Evolutionary conservation across 1,284 basidiomycete species (phyloP), one percentile per base, ranked within the genome.

Genomic region (Cerioporus squamosus): DNA sequence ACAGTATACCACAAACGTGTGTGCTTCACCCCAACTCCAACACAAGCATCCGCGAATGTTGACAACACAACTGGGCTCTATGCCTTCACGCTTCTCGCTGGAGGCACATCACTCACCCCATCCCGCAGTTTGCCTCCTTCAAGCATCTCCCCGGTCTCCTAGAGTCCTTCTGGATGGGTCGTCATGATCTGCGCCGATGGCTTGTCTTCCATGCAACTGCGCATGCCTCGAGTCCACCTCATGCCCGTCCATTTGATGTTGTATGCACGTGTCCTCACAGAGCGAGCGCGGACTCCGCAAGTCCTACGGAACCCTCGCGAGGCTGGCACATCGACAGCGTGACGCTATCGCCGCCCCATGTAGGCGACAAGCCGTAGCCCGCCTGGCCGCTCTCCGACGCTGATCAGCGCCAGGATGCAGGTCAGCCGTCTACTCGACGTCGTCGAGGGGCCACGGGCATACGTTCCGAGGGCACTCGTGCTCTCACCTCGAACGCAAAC

Each of bases 181-280:
- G 29, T 23, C 18, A 17, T 43, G 60, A 61, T 61, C 56, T 58
- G 55, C 59, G 48, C 48, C 44, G 46, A 36, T 18, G 47, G 45
- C 47, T 53, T 23, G 47, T 39, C 31, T 36, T 38, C 23, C 47
- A 55, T 20, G 47, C 55, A 52, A 54, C 51, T 44, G 60, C n/a
- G n/a, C n/a, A n/a, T n/a, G n/a, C 62, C 62, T 63, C 62, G 56
- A 47, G 62, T 54, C 17, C 20, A 20, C 59, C 62, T 49, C 62
- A 58, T 63, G 62, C 48, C 45, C 42, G 8, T 24, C 29, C 53
- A 56, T 57, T 54, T 63, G 56, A 63, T 61, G 33, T 39, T 57
- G 31, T 44, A 45, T 54, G 54, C 57, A 59, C 61, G 61, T 62
- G 61, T 59, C 36, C 51, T 15, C 20, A 38, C 15, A 40, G 45